phyloP scores from a whole-genome alignment of 2,329 filamentous ascomycete genomes.

The Alternaria gaisen region DNA sequence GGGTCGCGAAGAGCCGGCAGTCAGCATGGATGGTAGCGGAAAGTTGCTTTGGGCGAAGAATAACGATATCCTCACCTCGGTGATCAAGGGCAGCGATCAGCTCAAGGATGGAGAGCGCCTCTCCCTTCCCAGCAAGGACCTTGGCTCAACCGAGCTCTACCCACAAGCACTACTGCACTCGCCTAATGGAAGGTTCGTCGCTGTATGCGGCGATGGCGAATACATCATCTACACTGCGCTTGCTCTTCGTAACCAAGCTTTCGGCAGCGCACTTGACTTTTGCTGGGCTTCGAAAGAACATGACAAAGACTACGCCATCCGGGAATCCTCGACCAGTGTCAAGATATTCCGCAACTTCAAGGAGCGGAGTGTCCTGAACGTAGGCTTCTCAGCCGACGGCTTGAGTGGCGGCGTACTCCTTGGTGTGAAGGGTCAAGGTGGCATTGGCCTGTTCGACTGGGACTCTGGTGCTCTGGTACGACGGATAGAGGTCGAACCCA shows the following conservation, averaged over 20 bases:
- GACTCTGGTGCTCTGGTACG: slow-evolving; percentile 86
- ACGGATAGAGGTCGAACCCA: slow-evolving; percentile 83
- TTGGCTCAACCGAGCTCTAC: slow-evolving; percentile 96
- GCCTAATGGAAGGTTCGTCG: slow-evolving; percentile 91
- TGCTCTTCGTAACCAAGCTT: slow-evolving; percentile 96
- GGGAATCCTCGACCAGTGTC: slow-evolving; percentile 91
- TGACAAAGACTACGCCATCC: slow-evolving; percentile 97
- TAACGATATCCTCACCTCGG: slow-evolving; percentile 92
- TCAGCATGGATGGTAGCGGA: slow-evolving; percentile 95
- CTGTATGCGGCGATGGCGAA: slow-evolving; percentile 93
- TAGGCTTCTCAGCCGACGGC: slow-evolving; percentile 94
- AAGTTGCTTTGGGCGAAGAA: slow-evolving; percentile 97
- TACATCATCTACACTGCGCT: slow-evolving; percentile 99
- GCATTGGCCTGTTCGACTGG: slow-evolving; percentile 97
- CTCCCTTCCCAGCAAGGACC: slow-evolving; percentile 87
- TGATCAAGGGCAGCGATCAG: slow-evolving; percentile 91
- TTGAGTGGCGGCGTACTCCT: slow-evolving; percentile 88
- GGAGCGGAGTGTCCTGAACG: slow-evolving; percentile 91
- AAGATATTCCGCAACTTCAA: slow-evolving; percentile 99
- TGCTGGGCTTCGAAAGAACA: slow-evolving; percentile 97
- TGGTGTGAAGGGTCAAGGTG: slow-evolving; percentile 93
- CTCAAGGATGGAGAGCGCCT: slow-evolving; percentile 91
- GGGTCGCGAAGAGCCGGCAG: slow-evolving; percentile 94
- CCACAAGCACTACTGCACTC: slow-evolving; percentile 94
- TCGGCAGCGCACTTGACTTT: slow-evolving; percentile 94